phyloP scores from a whole-genome alignment of 495 filamentous ascomycete species.

The Podospora fimiseda region DNA sequence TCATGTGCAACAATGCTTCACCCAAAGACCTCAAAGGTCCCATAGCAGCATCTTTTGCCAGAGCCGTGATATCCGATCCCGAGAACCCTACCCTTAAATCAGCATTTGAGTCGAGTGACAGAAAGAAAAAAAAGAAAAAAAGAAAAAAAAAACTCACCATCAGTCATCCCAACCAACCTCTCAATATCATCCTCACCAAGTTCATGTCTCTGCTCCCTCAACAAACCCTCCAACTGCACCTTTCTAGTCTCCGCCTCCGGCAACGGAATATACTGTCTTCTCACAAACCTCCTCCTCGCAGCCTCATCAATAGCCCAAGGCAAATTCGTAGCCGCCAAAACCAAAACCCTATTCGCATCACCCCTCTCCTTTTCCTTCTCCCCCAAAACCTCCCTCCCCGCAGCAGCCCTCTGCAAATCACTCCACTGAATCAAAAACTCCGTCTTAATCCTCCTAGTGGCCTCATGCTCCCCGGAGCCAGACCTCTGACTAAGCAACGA shows the following conservation, averaged over 20 bases:
- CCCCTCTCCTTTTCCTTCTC: constrained; percentile 63
- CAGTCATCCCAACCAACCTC: constrained; percentile 71
- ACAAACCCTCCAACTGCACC: constrained; percentile 66
- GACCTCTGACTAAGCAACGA: constrained; percentile 81
- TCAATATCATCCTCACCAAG: constrained; percentile 69
- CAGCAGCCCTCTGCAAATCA: constrained; percentile 85
- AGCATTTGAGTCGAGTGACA: no score
- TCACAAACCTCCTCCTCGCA: constrained; percentile 82
- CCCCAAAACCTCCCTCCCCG: constrained; percentile 69
- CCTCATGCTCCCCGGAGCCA: constrained; percentile 83
- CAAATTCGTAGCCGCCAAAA: constrained; percentile 91
- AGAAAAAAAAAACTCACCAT: constrained; percentile 52
- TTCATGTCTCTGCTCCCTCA: constrained; percentile 82
- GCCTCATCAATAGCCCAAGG: constrained; percentile 99
- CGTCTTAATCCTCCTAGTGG: constrained; percentile 90
- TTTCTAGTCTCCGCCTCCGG: constrained; percentile 77
- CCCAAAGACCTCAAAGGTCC: constrained; percentile 87
- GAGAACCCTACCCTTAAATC: constrained; percentile 65
- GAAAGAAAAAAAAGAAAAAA: background rate
- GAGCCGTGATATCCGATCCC: constrained; percentile 91
- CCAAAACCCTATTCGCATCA: constrained; percentile 85
- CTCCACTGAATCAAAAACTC: constrained; percentile 98
- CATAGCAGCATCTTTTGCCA: constrained; percentile 98
- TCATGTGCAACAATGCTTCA: constrained; percentile 81
- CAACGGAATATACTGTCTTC: constrained; percentile 91